Evolutionary conservation across 768 basidiomycete species (phyloP).

Genomic region (Phaffia australis): DNA sequence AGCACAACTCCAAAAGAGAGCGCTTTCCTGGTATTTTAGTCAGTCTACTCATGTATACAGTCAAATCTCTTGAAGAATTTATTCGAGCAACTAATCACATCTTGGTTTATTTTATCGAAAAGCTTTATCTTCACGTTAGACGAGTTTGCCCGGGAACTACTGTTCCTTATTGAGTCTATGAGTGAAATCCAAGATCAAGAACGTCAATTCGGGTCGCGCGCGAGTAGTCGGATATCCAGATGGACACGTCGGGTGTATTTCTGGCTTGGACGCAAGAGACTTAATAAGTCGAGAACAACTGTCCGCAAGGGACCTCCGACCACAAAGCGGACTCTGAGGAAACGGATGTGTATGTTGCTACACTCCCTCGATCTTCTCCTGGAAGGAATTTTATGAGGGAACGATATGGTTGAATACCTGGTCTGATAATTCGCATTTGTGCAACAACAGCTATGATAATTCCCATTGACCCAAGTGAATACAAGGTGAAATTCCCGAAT

Average conservation of each 20-base stretch:
- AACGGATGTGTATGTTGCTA: slow-evolving; percentile 32
- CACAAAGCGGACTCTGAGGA: slow-evolving; percentile 31
- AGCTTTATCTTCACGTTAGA: slow-evolving; percentile 95
- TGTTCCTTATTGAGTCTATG: slow-evolving; percentile 73
- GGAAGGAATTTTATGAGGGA: not conserved
- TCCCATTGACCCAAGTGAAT: slow-evolving; percentile 39
- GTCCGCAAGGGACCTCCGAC: not conserved
- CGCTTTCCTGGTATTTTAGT: slow-evolving; percentile 87
- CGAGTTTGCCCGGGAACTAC: slow-evolving; percentile 77
- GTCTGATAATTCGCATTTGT: not conserved
- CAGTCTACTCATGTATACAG: slow-evolving; percentile 36
- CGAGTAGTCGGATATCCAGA: not conserved
- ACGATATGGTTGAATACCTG: not conserved
- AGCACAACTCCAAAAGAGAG: slow-evolving; percentile 49
- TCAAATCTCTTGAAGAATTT: not conserved
- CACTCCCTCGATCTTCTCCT: not conserved
- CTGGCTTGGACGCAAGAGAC: slow-evolving; percentile 1
- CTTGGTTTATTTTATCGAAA: slow-evolving; percentile 5
- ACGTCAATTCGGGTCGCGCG: not conserved
- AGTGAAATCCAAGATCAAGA: slow-evolving; percentile 45
- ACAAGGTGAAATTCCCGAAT: slow-evolving; percentile 57
- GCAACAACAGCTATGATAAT: slow-evolving; percentile 34
- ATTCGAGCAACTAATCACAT: not conserved
- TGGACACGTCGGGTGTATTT: not conserved
- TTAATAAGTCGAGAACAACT: not conserved